Percentiles rank a stretch among this genome's conserved stretches.
These are phyloP conservation scores for Lentinula edodes DNA, from an alignment of 768 basidiomycete genomes.

Conservation along the genomic window DNA sequence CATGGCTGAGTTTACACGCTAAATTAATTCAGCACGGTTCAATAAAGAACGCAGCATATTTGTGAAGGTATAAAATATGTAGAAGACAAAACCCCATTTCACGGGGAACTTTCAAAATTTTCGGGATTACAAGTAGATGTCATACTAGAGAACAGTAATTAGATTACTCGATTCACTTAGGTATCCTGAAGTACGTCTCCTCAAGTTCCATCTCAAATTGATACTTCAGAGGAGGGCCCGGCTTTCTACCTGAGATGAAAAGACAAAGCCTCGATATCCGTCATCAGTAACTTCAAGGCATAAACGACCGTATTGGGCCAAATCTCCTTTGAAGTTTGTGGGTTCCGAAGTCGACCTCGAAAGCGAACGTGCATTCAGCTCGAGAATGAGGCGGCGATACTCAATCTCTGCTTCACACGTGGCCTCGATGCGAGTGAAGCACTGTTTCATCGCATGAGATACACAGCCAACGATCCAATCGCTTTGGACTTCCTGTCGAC, in stretches of 20 bases:
- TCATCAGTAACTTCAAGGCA: constrained; percentile 11
- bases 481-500: constrained; percentile 12
- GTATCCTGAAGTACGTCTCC: too few species aligned
- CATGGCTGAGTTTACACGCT: not conserved
- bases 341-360: not conserved
- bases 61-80: not conserved
- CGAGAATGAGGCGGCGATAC: constrained; percentile 2
- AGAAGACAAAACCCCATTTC: not conserved
- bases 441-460: constrained; percentile 3
- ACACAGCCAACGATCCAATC: constrained; percentile 13
- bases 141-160: too few species aligned
- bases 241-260: not conserved
- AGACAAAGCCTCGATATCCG: constrained; percentile 8
- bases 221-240: not conserved
- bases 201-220: too few species aligned
- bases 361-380: not conserved
- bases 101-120: not conserved
- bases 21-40: not conserved
- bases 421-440: not conserved
- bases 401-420: constrained; percentile 4
- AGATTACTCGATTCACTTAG: too few species aligned
- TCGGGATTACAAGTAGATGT: too few species aligned
- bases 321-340: constrained; percentile 18
- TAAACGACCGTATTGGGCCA: constrained; percentile 13
- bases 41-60: not conserved